Percentiles rank a stretch among this genome's conserved stretches.
Evolutionary conservation across 345 rosid species (phyloP).

Genomic region (Rhizophora apiculata): DNA sequence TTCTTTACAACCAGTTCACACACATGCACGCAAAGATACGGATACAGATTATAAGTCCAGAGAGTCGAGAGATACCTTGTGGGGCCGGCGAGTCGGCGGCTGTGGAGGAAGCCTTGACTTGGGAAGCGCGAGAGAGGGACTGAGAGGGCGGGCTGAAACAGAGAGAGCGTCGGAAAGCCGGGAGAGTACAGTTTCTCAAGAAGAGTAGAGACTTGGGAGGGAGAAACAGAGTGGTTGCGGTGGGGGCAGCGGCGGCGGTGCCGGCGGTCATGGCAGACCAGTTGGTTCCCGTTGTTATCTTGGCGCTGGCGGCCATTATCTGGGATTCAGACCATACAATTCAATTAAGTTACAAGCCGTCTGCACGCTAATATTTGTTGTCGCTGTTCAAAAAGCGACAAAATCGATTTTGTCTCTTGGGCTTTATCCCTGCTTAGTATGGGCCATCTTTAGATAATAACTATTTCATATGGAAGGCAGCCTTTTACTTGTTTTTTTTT

Average conservation of each 20-base stretch:
- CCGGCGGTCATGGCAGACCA: constrained; percentile 30
- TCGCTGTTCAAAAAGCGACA: no score
- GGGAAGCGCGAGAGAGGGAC: constrained; percentile 44
- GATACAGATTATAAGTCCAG: background rate
- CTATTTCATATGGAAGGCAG: no score
- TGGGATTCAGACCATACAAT: constrained; percentile 47
- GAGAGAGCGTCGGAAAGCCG: constrained; percentile 37
- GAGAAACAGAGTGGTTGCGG: constrained; percentile 27
- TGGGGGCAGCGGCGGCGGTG: constrained; percentile 7
- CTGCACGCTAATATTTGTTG: no score
- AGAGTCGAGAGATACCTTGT: constrained; percentile 34
- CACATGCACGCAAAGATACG: background rate
- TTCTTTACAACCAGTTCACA: background rate
- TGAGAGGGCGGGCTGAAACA: constrained; percentile 32
- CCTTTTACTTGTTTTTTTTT: no score
- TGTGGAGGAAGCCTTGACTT: constrained; percentile 59
- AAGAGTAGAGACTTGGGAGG: constrained; percentile 48
- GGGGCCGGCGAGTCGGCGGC: constrained; percentile 26
- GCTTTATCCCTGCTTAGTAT: no score
- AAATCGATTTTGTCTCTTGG: no score
- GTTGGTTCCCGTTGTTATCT: constrained; percentile 30
- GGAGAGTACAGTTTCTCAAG: constrained; percentile 29
- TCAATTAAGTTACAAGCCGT: background rate
- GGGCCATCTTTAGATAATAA: no score
- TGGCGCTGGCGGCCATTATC: constrained; percentile 31